Conservation (phyloP, 441 rosid species). For the Dalechampia spathulata region DNA sequence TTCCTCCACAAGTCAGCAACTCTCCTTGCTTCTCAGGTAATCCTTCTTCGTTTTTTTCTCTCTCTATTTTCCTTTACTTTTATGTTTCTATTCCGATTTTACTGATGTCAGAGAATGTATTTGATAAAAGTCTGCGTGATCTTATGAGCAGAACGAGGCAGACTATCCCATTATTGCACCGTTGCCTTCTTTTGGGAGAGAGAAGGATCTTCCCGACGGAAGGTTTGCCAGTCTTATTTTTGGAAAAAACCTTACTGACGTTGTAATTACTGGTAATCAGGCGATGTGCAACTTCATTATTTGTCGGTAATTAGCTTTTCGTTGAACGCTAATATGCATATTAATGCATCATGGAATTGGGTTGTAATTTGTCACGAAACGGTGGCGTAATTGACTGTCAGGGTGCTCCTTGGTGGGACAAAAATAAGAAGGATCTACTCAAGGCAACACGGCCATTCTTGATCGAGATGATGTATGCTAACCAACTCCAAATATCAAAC, state of each 20-base stretch:
- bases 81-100: too few relatives aligned
- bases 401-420: slow-evolving; percentile 65
- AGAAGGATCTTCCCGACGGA: slow-evolving; percentile 41
- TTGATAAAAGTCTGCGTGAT: background rate
- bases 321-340: background rate
- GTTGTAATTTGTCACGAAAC: slow-evolving; percentile 31
- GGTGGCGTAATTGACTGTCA: slow-evolving; percentile 74
- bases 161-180: slow-evolving; percentile 41
- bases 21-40: slow-evolving; percentile 58
- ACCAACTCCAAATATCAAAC: slow-evolving; percentile 50
- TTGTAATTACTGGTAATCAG: slow-evolving; percentile 51
- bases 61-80: background rate
- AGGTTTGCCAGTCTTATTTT: slow-evolving; percentile 52
- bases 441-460: slow-evolving; percentile 50
- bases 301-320: background rate
- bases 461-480: slow-evolving; percentile 58
- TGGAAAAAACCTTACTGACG: slow-evolving; percentile 59
- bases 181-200: slow-evolving; percentile 58
- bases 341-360: background rate
- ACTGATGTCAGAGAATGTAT: too few relatives aligned
- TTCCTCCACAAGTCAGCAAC: slow-evolving; percentile 53
- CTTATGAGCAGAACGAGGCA: slow-evolving; percentile 35
- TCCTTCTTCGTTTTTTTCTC: background rate
- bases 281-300: background rate
- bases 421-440: slow-evolving; percentile 33